Conservation (phyloP, 2,329 filamentous ascomycete genomes). For the Ceratocystiopsis sp. region DNA sequence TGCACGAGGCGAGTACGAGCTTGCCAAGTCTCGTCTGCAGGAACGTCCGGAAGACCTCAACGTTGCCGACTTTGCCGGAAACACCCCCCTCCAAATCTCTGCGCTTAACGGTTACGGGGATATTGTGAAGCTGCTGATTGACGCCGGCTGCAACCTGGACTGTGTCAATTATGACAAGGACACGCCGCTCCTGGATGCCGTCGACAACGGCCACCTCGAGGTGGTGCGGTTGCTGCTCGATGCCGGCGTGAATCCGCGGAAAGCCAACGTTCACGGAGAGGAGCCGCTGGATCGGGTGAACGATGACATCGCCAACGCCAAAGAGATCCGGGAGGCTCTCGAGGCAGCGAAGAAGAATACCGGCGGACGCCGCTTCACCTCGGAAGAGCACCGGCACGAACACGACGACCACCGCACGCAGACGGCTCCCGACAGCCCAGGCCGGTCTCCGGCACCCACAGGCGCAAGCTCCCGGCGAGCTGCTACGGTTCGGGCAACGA, state of each 20-base stretch:
- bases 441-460: slow-evolving; percentile 33
- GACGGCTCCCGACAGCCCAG: slow-evolving; percentile 40
- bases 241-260: slow-evolving; percentile 79
- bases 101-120: slow-evolving; percentile 72
- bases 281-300: slow-evolving; percentile 76
- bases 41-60: slow-evolving; percentile 81
- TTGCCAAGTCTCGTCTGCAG: slow-evolving; percentile 54
- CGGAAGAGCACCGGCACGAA: slow-evolving; percentile 38
- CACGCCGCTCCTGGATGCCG: slow-evolving; percentile 86
- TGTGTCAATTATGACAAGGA: slow-evolving; percentile 69
- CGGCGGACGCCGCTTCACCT: slow-evolving; percentile 35
- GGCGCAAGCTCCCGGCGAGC: slow-evolving; percentile 26
- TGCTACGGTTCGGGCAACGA: slow-evolving; percentile 41
- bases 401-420: slow-evolving; percentile 32
- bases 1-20: slow-evolving; percentile 66
- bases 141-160: slow-evolving; percentile 70
- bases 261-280: slow-evolving; percentile 81
- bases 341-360: slow-evolving; percentile 40
- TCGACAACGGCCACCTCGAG: slow-evolving; percentile 83
- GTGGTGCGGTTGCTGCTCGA: slow-evolving; percentile 73
- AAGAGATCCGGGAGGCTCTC: slow-evolving; percentile 57
- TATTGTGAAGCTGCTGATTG: slow-evolving; percentile 74
- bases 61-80: slow-evolving; percentile 84
- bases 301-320: slow-evolving; percentile 57
- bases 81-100: slow-evolving; percentile 87